phyloP scores from a whole-genome alignment of 2,329 filamentous ascomycete genomes.

The Colletotrichum graminicola region DNA sequence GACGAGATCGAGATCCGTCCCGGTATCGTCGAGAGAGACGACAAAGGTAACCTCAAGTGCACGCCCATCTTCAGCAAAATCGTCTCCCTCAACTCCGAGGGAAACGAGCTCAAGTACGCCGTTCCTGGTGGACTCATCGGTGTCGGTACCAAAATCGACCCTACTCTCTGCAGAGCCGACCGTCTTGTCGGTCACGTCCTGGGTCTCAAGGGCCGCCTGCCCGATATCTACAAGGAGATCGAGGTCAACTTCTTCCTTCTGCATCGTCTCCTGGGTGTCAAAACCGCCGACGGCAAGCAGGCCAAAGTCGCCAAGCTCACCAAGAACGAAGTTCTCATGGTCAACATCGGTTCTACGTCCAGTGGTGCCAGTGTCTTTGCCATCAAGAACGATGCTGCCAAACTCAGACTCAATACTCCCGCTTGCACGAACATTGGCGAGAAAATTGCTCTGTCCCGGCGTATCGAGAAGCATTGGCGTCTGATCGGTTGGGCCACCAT shows the following conservation, averaged over 20 bases:
- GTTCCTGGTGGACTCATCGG: slow-evolving; percentile 97
- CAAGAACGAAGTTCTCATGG: slow-evolving; percentile 99
- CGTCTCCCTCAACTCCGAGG: slow-evolving; percentile 94
- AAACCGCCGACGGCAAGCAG: slow-evolving; percentile 98
- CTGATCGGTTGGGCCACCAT: slow-evolving; percentile 92
- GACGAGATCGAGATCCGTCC: slow-evolving; percentile 99
- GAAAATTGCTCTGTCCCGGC: slow-evolving; percentile 95
- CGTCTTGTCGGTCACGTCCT: slow-evolving; percentile 98
- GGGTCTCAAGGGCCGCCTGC: slow-evolving; percentile 91
- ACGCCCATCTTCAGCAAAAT: slow-evolving; percentile 97
- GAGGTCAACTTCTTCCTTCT: slow-evolving; percentile 99
- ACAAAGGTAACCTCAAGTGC: slow-evolving; percentile 93
- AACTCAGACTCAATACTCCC: slow-evolving; percentile 90
- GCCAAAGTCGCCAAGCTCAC: slow-evolving; percentile 98
- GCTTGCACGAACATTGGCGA: slow-evolving; percentile 98
- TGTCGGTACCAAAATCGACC: slow-evolving; percentile 97
- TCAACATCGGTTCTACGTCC: slow-evolving; percentile 98
- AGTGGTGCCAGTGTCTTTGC: slow-evolving; percentile 97
- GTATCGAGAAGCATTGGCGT: slow-evolving; percentile 99
- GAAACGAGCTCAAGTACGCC: slow-evolving; percentile 97
- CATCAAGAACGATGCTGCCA: slow-evolving; percentile 97
- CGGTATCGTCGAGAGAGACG: slow-evolving; percentile 97
- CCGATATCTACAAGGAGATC: slow-evolving; percentile 97
- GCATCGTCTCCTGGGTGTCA: slow-evolving; percentile 92
- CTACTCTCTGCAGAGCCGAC: slow-evolving; percentile 97